Evolutionary conservation across 371 early-diverging fungal genomes (phyloP).

Genomic region (Mucor saturninus): DNA sequence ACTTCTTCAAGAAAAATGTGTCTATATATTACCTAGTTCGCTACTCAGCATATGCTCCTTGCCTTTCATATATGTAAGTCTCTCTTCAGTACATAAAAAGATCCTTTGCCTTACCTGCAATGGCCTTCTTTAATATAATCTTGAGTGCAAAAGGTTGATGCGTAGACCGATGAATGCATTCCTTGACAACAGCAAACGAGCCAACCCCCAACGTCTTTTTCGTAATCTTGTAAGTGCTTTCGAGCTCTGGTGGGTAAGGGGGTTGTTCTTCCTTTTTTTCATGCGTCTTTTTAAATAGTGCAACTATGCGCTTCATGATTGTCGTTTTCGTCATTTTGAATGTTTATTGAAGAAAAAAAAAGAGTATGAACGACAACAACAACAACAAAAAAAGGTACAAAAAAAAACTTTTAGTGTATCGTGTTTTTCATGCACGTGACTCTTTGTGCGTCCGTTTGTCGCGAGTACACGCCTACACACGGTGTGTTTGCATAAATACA

Average conservation of each 20-base stretch:
- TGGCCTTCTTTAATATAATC: constrained; percentile 76
- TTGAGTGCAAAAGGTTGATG: constrained; percentile 77
- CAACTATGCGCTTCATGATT: constrained; percentile 50
- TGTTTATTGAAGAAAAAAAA: background rate
- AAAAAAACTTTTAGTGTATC: no score
- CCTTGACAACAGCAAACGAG: constrained; percentile 86
- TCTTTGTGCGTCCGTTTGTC: no score
- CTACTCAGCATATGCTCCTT: constrained; percentile 86
- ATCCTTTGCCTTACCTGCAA: constrained; percentile 42
- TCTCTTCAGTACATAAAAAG: no score
- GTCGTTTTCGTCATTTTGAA: constrained; percentile 41
- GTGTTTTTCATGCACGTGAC: no score
- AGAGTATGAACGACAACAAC: background rate
- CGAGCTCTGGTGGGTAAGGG: constrained; percentile 45
- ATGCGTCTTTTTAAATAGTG: constrained; percentile 55
- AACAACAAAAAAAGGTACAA: no score
- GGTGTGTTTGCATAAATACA: no score
- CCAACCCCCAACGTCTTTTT: constrained; percentile 67
- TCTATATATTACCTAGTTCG: constrained; percentile 62
- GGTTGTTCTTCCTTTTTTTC: constrained; percentile 42
- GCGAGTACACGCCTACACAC: no score
- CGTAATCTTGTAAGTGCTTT: constrained; percentile 52
- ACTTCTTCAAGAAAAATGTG: no score
- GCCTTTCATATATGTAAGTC: constrained; percentile 35
- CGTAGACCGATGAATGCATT: constrained; percentile 60